Conservation (phyloP, 352 stramenopile species). For the Phytophthora citrophthora region DNA sequence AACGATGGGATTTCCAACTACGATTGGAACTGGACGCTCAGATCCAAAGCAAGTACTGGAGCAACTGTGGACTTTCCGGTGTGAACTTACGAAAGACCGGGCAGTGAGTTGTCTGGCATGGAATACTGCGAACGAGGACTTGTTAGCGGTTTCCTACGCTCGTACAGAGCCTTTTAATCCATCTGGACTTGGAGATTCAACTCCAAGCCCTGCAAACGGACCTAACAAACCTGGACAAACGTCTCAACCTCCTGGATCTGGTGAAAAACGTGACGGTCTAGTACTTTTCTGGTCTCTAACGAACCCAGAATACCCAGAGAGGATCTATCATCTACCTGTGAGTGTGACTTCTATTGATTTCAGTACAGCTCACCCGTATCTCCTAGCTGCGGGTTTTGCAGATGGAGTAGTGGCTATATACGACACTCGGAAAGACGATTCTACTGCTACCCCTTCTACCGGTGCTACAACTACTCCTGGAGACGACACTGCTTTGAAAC, state of each 20-base stretch:
- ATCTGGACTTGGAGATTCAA: not conserved
- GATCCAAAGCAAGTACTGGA: conserved; percentile 44
- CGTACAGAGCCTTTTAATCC: conserved; percentile 8
- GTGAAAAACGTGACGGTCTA: conserved; percentile 53
- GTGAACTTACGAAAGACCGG: conserved; percentile 59
- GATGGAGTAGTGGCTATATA: conserved; percentile 93
- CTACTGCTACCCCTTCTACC: conserved; percentile 5
- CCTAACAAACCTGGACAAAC: conserved; percentile 11
- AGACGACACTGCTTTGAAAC: not conserved
- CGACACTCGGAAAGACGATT: conserved; percentile 84
- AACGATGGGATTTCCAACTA: conserved; percentile 20
- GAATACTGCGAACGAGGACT: conserved; percentile 89
- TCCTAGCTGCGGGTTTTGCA: conserved; percentile 90
- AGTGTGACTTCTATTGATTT: conserved; percentile 92
- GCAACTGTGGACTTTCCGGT: conserved; percentile 81
- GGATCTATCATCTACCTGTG: conserved; percentile 79
- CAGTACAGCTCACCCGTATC: conserved; percentile 81
- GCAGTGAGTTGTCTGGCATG: conserved; percentile 83
- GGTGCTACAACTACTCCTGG: not conserved
- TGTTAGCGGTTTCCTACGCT: conserved; percentile 92
- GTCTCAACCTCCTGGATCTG: conserved; percentile 11
- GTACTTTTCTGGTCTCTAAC: conserved; percentile 95
- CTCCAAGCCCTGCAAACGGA: not conserved
- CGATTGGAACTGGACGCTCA: conserved; percentile 3
- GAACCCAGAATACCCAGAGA: conserved; percentile 92